Evolutionary conservation across 2,329 filamentous ascomycete species (phyloP).

Genomic region (Sporothrix schenckii): DNA sequence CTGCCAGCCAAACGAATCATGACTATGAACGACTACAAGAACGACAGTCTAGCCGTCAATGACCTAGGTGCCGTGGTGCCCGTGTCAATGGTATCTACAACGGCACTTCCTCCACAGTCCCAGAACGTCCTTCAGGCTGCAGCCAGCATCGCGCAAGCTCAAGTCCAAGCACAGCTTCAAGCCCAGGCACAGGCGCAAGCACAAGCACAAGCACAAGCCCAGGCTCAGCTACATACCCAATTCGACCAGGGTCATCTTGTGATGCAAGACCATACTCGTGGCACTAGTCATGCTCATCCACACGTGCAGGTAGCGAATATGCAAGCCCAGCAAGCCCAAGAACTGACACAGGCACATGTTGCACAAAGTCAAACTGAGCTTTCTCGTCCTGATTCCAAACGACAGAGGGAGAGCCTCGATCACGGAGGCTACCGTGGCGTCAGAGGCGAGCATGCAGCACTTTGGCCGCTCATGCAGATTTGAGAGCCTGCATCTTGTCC

Average conservation of each 20-base stretch:
- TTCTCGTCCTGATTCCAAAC: conserved; percentile 25
- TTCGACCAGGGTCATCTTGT: background rate
- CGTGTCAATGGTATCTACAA: background rate
- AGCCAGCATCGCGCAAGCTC: conserved; percentile 18
- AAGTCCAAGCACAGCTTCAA: conserved; percentile 21
- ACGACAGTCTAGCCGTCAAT: conserved; percentile 2
- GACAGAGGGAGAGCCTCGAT: conserved; percentile 29
- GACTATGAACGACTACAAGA: conserved; percentile 20
- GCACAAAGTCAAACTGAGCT: conserved; percentile 5
- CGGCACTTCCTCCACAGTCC: background rate
- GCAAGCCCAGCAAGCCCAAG: background rate
- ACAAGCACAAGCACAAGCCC: conserved; percentile 5
- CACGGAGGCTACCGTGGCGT: conserved; percentile 29
- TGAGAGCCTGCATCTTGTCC: background rate
- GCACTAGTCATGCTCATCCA: background rate
- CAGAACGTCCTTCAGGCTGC: conserved; percentile 23
- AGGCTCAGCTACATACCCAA: background rate
- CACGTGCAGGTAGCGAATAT: conserved; percentile 3
- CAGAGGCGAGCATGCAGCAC: conserved; percentile 23
- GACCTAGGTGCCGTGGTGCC: background rate
- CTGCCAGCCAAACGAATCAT: background rate
- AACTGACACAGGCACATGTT: background rate
- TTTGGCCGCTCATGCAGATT: conserved; percentile 31
- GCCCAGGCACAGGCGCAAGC: conserved; percentile 11
- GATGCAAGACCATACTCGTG: background rate